These are phyloP conservation scores for Claviceps africana DNA, from an alignment of 2,329 filamentous ascomycete genomes.

Conservation along the genomic window DNA sequence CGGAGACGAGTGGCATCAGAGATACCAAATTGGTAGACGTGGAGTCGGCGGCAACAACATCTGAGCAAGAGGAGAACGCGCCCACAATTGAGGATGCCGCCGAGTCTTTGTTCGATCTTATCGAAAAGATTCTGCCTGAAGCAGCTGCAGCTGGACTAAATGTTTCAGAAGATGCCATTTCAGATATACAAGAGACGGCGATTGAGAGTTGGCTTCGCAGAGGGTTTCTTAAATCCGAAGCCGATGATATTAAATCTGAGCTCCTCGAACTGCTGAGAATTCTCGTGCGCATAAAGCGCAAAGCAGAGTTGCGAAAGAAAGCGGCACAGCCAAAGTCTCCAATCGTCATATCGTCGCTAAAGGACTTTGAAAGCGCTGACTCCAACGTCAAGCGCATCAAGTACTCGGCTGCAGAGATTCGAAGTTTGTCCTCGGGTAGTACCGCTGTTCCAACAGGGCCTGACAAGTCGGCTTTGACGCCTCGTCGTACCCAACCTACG, in stretches of 20 bases:
- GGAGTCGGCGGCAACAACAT: neutral
- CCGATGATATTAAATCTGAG: constrained; percentile 11
- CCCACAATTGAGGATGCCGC: constrained; percentile 7
- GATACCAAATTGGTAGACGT: constrained; percentile 2
- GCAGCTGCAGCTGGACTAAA: constrained; percentile 4
- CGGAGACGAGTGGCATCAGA: neutral
- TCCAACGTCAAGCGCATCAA: neutral
- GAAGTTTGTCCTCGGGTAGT: neutral
- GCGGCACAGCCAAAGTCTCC: neutral
- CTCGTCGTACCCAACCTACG: neutral
- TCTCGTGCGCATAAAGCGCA: constrained; percentile 12
- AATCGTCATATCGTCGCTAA: neutral
- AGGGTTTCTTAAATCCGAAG: constrained; percentile 12
- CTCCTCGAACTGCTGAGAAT: constrained; percentile 11
- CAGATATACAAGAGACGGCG: constrained; percentile 14
- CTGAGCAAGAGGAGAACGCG: neutral
- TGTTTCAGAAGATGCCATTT: constrained; percentile 5
- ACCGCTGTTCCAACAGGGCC: neutral
- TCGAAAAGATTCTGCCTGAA: constrained; percentile 9
- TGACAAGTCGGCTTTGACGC: neutral
- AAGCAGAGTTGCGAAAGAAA: constrained; percentile 8
- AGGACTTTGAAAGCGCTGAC: neutral
- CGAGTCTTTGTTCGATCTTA: constrained; percentile 7
- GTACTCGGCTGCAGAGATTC: constrained; percentile 3
- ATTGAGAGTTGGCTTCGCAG: constrained; percentile 14